A percentile compares a stretch with the other conserved stretches of the same genome.
These are phyloP conservation scores for Manihot esculenta DNA, from an alignment of 441 rosid species.

Conservation along the genomic window DNA sequence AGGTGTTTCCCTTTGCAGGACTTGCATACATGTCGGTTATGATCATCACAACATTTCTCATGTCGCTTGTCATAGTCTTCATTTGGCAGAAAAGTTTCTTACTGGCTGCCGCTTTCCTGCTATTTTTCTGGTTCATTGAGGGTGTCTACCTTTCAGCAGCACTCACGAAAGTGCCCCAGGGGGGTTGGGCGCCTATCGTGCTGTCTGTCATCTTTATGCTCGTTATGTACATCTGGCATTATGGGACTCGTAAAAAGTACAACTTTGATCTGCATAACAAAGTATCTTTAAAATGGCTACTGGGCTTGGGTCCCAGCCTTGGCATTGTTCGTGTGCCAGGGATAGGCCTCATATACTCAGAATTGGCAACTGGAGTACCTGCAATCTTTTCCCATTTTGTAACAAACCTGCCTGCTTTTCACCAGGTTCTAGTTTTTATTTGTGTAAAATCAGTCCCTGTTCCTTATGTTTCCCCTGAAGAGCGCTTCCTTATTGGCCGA, in stretches of 20 bases:
- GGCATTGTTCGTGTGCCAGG: constrained; percentile 96
- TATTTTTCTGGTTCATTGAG: constrained; percentile 70
- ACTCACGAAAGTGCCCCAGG: constrained; percentile 68
- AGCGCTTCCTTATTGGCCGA: constrained; percentile 92
- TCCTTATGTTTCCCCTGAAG: constrained; percentile 78
- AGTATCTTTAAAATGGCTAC: constrained; percentile 84
- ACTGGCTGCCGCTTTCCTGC: constrained; percentile 57
- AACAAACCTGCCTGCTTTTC: constrained; percentile 91
- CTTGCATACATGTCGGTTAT: constrained; percentile 81
- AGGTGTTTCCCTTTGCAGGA: constrained; percentile 46
- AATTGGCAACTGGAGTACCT: constrained; percentile 88
- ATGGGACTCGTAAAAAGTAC: constrained; percentile 84
- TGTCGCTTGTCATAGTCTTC: constrained; percentile 77
- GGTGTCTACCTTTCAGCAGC: constrained; percentile 84
- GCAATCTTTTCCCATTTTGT: constrained; percentile 93
- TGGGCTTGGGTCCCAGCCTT: constrained; percentile 90
- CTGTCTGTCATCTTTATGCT: constrained; percentile 63
- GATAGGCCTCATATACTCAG: constrained; percentile 86
- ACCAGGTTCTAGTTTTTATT: constrained; percentile 79
- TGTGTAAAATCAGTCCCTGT: constrained; percentile 96
- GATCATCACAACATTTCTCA: constrained; percentile 83
- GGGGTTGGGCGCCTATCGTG: constrained; percentile 91
- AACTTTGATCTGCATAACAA: constrained; percentile 86
- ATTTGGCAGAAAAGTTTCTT: constrained; percentile 67
- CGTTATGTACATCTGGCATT: constrained; percentile 88